These are phyloP conservation scores for Aspergillus sp. DNA, from an alignment of 2,329 filamentous ascomycete species.

Conservation along the genomic window DNA sequence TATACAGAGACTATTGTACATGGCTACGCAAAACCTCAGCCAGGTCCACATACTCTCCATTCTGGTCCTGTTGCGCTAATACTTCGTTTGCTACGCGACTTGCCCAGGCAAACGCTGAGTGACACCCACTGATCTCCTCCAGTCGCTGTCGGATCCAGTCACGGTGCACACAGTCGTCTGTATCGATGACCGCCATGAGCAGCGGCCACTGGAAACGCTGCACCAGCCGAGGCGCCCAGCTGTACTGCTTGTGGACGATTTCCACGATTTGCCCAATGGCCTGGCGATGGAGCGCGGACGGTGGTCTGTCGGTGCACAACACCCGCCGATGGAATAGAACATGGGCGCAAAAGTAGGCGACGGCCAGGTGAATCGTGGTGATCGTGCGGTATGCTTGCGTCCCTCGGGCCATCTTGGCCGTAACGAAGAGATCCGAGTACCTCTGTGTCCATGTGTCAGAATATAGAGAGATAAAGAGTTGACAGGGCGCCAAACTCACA, in stretches of 20 bases:
- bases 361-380: conserved; percentile 29
- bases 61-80: conserved; percentile 19
- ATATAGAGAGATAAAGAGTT: not conserved
- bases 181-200: conserved; percentile 27
- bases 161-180: conserved; percentile 19
- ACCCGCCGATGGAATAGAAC: conserved; percentile 26
- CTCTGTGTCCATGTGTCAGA: conserved; percentile 11
- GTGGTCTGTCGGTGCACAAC: conserved; percentile 14
- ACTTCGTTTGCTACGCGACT: conserved; percentile 22
- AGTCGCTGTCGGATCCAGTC: conserved; percentile 26
- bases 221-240: conserved; percentile 22
- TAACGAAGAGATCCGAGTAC: conserved; percentile 30
- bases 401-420: conserved; percentile 22
- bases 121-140: conserved; percentile 18
- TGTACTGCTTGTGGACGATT: conserved; percentile 25
- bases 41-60: conserved; percentile 18
- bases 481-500: conserved; percentile 8
- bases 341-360: conserved; percentile 27
- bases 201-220: conserved; percentile 28
- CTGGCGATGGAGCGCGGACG: conserved; percentile 19
- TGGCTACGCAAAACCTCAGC: conserved; percentile 19
- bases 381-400: conserved; percentile 25
- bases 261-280: conserved; percentile 23
- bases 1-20: conserved; percentile 6
- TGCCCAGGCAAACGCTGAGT: conserved; percentile 25